These are phyloP conservation scores for Penicillium steckii DNA, from an alignment of 495 filamentous ascomycete species.

Conservation along the genomic window DNA sequence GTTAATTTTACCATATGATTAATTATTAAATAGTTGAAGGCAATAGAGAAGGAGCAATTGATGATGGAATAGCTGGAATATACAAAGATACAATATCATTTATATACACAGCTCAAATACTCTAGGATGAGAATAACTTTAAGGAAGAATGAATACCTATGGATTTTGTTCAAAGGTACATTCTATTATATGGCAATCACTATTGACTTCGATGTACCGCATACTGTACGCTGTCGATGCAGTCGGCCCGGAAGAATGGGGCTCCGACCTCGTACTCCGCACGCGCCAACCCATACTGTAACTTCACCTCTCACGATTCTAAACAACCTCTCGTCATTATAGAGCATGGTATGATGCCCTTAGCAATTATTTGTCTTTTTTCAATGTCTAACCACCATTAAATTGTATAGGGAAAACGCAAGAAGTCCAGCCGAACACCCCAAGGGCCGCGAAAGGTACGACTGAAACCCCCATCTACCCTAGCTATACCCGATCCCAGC, in stretches of 20 bases:
- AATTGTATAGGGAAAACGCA: conserved; percentile 86
- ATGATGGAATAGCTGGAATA: too few species aligned
- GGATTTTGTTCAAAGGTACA: neutral
- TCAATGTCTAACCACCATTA: neutral
- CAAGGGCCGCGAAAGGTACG: conserved; percentile 78
- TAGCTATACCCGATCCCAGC: neutral
- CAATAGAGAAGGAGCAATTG: too few species aligned
- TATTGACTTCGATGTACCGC: neutral
- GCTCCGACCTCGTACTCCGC: conserved; percentile 4
- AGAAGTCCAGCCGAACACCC: conserved; percentile 86
- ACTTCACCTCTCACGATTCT: neutral
- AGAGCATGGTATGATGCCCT: conserved; percentile 4
- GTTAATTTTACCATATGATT: too few species aligned
- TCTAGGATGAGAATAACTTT: too few species aligned
- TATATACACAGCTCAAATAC: too few species aligned
- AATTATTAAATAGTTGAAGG: too few species aligned
- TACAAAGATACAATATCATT: too few species aligned
- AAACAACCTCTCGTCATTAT: neutral
- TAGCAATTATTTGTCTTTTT: conserved; percentile 5
- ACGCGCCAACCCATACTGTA: conserved; percentile 3
- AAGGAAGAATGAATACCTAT: too few species aligned
- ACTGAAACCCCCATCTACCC: neutral
- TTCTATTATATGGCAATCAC: neutral
- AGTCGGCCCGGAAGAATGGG: neutral
- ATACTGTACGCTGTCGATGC: neutral